Conservation (phyloP, 495 filamentous ascomycete species). For the Tuber melanosporum region DNA sequence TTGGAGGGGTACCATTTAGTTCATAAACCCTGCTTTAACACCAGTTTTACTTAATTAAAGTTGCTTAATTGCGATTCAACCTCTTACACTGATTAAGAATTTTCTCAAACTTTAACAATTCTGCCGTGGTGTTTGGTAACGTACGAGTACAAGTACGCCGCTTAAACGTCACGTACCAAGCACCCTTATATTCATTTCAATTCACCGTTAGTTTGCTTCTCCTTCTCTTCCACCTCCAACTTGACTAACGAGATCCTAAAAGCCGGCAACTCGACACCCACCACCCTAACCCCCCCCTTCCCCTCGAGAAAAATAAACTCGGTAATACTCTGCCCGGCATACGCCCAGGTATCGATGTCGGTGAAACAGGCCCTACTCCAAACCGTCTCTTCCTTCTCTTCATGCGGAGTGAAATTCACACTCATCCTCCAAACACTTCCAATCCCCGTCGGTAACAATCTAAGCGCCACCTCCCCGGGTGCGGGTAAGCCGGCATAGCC, state of each 20-base stretch:
- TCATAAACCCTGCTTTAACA: too few species aligned
- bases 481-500: neutral
- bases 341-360: constrained; percentile 11
- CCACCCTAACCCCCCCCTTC: constrained; percentile 3
- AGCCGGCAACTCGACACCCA: constrained; percentile 24
- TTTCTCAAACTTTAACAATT: too few species aligned
- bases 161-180: too few species aligned
- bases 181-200: neutral
- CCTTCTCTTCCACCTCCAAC: neutral
- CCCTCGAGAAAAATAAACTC: constrained; percentile 25
- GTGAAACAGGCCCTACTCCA: constrained; percentile 2
- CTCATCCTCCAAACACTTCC: constrained; percentile 16
- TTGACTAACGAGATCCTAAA: constrained; percentile 20
- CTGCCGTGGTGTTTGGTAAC: too few species aligned
- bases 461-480: constrained; percentile 9
- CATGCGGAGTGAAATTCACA: constrained; percentile 14
- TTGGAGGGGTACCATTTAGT: too few species aligned
- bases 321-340: constrained; percentile 10
- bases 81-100: too few species aligned
- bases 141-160: too few species aligned
- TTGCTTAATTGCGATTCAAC: too few species aligned
- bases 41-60: too few species aligned
- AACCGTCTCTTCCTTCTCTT: constrained; percentile 10
- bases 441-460: constrained; percentile 23
- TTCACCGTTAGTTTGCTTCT: neutral